phyloP scores from a whole-genome alignment of 345 rosid genomes.

The Cardamine resedifolia region DNA sequence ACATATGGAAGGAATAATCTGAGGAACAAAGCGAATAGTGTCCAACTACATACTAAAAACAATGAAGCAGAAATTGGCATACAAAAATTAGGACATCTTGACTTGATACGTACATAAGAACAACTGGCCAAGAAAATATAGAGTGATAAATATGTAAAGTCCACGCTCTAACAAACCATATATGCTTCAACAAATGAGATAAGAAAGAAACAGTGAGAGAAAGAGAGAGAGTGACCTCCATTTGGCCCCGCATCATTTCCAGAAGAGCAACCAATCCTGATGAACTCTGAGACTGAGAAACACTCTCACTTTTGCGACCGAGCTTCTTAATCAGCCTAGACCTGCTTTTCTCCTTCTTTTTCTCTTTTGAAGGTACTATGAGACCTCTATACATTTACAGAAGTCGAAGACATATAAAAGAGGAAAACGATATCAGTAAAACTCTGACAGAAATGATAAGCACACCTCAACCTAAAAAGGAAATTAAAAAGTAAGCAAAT shows the following conservation, averaged over 20 bases:
- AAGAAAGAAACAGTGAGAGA: conserved; percentile 17
- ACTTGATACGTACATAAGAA: conserved; percentile 11
- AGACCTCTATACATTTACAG: conserved; percentile 60
- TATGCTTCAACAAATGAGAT: conserved; percentile 1
- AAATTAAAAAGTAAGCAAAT: conserved; percentile 19
- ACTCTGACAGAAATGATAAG: not conserved
- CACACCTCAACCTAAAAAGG: conserved; percentile 6
- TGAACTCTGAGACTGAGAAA: conserved; percentile 59
- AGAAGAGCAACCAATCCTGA: conserved; percentile 78
- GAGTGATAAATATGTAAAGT: conserved; percentile 1
- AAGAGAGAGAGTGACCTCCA: conserved; percentile 66
- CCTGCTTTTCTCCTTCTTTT: conserved; percentile 72
- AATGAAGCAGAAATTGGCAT: conserved; percentile 4
- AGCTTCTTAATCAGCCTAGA: conserved; percentile 93
- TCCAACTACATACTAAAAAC: conserved; percentile 19
- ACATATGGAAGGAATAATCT: not conserved
- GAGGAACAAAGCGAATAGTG: not conserved
- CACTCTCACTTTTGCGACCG: conserved; percentile 71
- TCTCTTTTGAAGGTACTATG: conserved; percentile 87
- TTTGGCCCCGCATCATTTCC: conserved; percentile 88
- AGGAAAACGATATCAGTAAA: conserved; percentile 6
- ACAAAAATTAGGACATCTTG: conserved; percentile 8
- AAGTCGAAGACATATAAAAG: conserved; percentile 24
- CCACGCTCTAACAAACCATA: conserved; percentile 1
- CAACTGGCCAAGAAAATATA: not conserved